phyloP scores from a whole-genome alignment of 2,329 filamentous ascomycete species.

The Niveomyces coronatus region DNA sequence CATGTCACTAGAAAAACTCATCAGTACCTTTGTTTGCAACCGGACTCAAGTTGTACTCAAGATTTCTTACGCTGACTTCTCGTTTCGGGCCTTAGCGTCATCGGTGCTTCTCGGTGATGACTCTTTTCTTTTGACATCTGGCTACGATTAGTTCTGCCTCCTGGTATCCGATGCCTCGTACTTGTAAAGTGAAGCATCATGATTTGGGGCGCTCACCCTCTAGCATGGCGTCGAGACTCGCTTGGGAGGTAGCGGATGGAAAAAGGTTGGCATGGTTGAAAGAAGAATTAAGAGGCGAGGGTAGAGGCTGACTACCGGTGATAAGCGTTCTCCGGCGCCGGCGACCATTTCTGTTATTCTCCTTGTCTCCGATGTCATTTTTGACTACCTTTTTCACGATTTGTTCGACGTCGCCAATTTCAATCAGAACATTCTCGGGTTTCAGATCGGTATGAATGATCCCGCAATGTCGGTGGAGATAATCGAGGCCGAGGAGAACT shows the following conservation, averaged over 20 bases:
- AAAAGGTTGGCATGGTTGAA: slow-evolving; percentile 75
- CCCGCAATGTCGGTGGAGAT: slow-evolving; percentile 93
- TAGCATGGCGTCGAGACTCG: slow-evolving; percentile 76
- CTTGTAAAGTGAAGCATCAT: slow-evolving; percentile 49
- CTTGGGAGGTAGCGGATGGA: slow-evolving; percentile 50
- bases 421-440: slow-evolving; percentile 95
- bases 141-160: neutral
- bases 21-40: no score
- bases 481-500: slow-evolving; percentile 88
- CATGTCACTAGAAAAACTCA: slow-evolving; percentile 63
- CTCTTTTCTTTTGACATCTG: slow-evolving; percentile 28
- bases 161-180: no score
- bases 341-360: slow-evolving; percentile 85
- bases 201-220: no score
- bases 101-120: slow-evolving; percentile 42
- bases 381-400: slow-evolving; percentile 96
- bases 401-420: slow-evolving; percentile 97
- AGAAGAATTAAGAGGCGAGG: slow-evolving; percentile 84
- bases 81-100: slow-evolving; percentile 69
- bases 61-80: slow-evolving; percentile 79
- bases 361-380: slow-evolving; percentile 62
- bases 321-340: slow-evolving; percentile 86
- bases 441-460: slow-evolving; percentile 98
- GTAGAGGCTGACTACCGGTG: slow-evolving; percentile 91
- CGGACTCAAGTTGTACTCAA: neutral